Conservation (phyloP, 495 filamentous ascomycete species). For the Neurospora discreta region DNA sequence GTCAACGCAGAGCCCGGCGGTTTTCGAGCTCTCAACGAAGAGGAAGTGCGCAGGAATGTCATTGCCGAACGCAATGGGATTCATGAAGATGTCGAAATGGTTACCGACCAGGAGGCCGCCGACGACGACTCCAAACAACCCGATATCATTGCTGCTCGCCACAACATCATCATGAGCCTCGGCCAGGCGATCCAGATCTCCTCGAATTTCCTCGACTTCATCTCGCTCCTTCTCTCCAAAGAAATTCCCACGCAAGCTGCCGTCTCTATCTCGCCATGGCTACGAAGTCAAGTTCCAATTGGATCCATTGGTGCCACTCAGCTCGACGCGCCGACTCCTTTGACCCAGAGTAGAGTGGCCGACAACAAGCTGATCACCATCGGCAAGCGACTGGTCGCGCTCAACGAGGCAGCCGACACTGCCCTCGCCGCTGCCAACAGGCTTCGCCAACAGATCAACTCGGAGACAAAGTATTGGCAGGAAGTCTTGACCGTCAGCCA, state of each 20-base stretch:
- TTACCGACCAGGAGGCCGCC: constrained; percentile 24
- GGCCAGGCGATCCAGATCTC: constrained; percentile 24
- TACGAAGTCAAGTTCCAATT: constrained; percentile 58
- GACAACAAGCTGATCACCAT: constrained; percentile 51
- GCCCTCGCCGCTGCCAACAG: constrained; percentile 61
- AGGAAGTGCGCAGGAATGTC: constrained; percentile 48
- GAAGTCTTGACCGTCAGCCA: constrained; percentile 70
- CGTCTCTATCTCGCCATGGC: constrained; percentile 51
- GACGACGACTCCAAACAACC: constrained; percentile 25
- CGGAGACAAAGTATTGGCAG: constrained; percentile 81
- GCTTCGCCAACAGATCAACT: constrained; percentile 61
- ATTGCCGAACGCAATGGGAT: constrained; percentile 30
- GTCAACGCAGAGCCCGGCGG: constrained; percentile 65
- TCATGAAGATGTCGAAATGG: constrained; percentile 19
- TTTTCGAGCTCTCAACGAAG: constrained; percentile 59
- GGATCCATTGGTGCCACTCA: constrained; percentile 67
- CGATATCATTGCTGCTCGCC: constrained; percentile 31
- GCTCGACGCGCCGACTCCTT: constrained; percentile 46
- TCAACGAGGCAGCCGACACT: constrained; percentile 62
- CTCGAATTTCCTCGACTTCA: constrained; percentile 50
- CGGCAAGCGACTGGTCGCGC: constrained; percentile 69
- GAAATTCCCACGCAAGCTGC: constrained; percentile 56
- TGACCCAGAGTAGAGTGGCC: constrained; percentile 39
- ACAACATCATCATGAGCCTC: constrained; percentile 44
- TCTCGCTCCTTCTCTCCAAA: constrained; percentile 77